phyloP scores from a whole-genome alignment of 352 stramenopile genomes.

The Albugo candida region DNA sequence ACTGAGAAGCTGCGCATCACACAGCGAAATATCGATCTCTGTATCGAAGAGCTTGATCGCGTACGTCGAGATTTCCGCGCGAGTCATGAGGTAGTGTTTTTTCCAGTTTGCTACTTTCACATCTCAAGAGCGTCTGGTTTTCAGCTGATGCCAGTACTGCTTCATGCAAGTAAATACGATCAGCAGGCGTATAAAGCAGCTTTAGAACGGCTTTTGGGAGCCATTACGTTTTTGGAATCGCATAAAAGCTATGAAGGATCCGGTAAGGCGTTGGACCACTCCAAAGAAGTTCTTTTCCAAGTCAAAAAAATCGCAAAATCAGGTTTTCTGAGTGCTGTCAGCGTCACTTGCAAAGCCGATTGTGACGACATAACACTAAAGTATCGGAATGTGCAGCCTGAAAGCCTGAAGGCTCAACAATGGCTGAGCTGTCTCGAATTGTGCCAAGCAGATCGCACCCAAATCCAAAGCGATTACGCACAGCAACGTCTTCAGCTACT shows the following conservation, averaged over 20 bases:
- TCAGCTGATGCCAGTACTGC: slow-evolving; percentile 37
- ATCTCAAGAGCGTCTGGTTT: background rate
- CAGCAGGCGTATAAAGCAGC: slow-evolving; percentile 44
- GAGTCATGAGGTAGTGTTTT: slow-evolving; percentile 25
- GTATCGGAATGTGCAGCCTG: slow-evolving; percentile 23
- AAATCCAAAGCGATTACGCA: slow-evolving; percentile 40
- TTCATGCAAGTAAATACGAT: slow-evolving; percentile 52
- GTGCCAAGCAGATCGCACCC: slow-evolving; percentile 23
- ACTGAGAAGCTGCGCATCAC: slow-evolving; percentile 59
- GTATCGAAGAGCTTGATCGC: slow-evolving; percentile 38
- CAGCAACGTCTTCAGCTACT: slow-evolving; percentile 46
- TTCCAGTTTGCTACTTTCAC: background rate
- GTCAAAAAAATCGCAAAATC: slow-evolving; percentile 38
- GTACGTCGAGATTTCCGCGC: slow-evolving; percentile 62
- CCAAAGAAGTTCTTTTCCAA: slow-evolving; percentile 34
- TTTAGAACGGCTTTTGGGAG: slow-evolving; percentile 40
- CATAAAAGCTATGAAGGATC: slow-evolving; percentile 60
- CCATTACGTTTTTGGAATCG: slow-evolving; percentile 43
- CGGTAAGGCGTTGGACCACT: slow-evolving; percentile 40
- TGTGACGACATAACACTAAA: slow-evolving; percentile 9
- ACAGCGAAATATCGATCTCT: slow-evolving; percentile 71
- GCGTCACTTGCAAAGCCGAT: slow-evolving; percentile 28
- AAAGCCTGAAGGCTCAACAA: slow-evolving; percentile 28
- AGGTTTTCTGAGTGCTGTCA: slow-evolving; percentile 53
- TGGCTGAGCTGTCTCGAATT: slow-evolving; percentile 41